Conservation (phyloP, 2,329 filamentous ascomycete genomes). For the Ascochyta fabae region DNA sequence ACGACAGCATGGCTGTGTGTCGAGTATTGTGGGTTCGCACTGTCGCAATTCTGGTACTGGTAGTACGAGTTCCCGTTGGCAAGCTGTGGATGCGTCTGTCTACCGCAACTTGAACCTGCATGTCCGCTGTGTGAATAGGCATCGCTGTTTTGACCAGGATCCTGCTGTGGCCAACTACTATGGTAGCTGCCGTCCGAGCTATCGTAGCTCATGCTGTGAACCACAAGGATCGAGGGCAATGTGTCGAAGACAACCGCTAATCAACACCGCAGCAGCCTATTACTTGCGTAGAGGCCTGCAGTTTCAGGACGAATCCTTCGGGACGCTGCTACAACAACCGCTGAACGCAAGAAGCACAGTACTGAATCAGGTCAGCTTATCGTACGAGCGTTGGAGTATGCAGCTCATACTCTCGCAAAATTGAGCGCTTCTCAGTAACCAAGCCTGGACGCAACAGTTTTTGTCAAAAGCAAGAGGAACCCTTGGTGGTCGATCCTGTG, state of each 20-base stretch:
- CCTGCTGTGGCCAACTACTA: slow-evolving; percentile 1
- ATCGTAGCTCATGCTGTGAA: slow-evolving; percentile 7
- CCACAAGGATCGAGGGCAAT: neutral
- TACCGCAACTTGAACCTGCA: neutral
- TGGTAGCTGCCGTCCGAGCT: neutral
- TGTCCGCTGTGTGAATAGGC: neutral
- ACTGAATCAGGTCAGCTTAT: slow-evolving; percentile 2
- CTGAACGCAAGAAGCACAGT: neutral
- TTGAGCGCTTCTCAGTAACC: neutral
- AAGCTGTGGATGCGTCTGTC: neutral
- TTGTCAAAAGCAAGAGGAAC: neutral
- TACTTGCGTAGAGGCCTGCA: neutral
- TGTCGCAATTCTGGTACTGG: neutral
- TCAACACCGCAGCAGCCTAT: neutral
- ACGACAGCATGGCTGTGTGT: neutral
- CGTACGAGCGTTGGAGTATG: too few species aligned
- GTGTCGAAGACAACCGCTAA: neutral
- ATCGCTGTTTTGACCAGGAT: neutral
- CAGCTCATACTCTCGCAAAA: neutral
- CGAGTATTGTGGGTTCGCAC: neutral
- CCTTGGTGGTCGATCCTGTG: slow-evolving; percentile 1
- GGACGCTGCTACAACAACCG: slow-evolving; percentile 3
- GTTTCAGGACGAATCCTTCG: neutral
- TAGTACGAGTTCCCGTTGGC: neutral
- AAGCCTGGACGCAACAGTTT: neutral